Base-by-base conservation (phyloP, 352 stramenopile genomes). In the Aphanomyces invadans region DNA sequence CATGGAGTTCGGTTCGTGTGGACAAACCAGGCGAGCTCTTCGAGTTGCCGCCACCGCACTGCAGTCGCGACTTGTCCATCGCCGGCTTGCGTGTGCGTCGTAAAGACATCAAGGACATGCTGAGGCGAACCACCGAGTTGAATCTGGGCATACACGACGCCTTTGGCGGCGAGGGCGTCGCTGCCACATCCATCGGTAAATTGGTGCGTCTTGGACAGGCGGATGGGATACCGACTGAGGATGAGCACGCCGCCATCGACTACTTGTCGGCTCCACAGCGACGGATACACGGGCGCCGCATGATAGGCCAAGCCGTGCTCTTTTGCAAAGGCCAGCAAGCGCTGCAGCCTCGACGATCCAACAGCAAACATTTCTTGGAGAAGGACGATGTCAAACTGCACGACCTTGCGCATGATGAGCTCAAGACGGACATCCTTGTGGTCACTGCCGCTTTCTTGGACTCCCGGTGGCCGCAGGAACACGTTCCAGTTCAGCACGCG, bases 161-260 rank as follows among this genome's bases (percentile, higher is more conserved):
- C 84, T 49, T 92, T 92, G 55, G 84, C 70, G 33, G 80, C 90
- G 12, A 90, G 73, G 3, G 80, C 81, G 68, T 90, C 81, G 60
- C 77, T 88, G 15, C 82, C 81, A 2, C 76, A 74, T 36, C 84
- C 80, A 21, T 77, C 69, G 10, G 79, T 75, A 74, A 78, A 90
- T 38, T 68, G 74, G 52, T 86, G 68, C 53, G 88, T 76, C 48
- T 78, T 79, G 39, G 80, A 77, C 57, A 88, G 75, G 11, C 89
- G 78, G 66, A 92, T 90, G 28, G 84, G 84, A 62, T 82, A 92
- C 33, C 84, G 84, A 57, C 81, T 90, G n/a, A 92, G 79, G 44
- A 92, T 90, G 38, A 92, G 55, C 21, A 92, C 70, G 19, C 84
- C 84, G 19, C 81, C 84, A 51, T 90, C 84, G 61, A 92, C 88